Evolutionary conservation across 2,329 filamentous ascomycete species (phyloP).

Genomic region (Fusarium compactum): DNA sequence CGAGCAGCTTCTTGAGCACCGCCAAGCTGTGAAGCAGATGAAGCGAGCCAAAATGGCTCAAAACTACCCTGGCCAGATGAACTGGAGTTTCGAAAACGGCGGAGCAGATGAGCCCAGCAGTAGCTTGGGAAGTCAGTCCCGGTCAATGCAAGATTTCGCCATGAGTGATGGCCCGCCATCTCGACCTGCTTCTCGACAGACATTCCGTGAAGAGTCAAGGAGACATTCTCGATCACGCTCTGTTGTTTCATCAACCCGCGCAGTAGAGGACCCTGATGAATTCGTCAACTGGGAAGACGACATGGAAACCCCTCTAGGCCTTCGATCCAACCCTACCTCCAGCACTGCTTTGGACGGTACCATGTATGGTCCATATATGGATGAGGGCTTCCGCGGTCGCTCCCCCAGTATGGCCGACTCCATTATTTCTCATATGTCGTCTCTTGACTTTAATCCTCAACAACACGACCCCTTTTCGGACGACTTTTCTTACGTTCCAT

Average conservation of each 20-base stretch:
- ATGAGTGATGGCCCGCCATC: slow-evolving; percentile 54
- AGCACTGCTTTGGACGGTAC: slow-evolving; percentile 77
- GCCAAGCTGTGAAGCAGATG: slow-evolving; percentile 67
- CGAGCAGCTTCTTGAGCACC: slow-evolving; percentile 68
- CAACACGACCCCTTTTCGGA: slow-evolving; percentile 79
- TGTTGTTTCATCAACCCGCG: slow-evolving; percentile 54
- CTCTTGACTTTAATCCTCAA: slow-evolving; percentile 68
- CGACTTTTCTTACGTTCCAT: slow-evolving; percentile 92
- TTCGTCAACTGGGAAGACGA: slow-evolving; percentile 61
- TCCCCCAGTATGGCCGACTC: slow-evolving; percentile 87
- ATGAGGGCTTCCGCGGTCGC: slow-evolving; percentile 71
- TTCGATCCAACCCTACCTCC: slow-evolving; percentile 65
- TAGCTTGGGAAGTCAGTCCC: slow-evolving; percentile 55
- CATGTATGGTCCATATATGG: slow-evolving; percentile 78
- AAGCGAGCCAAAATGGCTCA: slow-evolving; percentile 68
- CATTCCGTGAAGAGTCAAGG: slow-evolving; percentile 58
- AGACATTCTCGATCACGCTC: slow-evolving; percentile 64
- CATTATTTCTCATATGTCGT: slow-evolving; percentile 77
- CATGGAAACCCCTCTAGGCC: slow-evolving; percentile 64
- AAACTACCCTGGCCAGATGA: slow-evolving; percentile 65
- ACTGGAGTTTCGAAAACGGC: slow-evolving; percentile 90
- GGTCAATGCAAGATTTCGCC: slow-evolving; percentile 57
- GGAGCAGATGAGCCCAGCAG: slow-evolving; percentile 66
- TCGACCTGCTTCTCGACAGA: slow-evolving; percentile 54
- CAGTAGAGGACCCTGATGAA: slow-evolving; percentile 53